Base-by-base conservation (phyloP, 2,329 filamentous ascomycete species). In the Penicillium sp. region DNA sequence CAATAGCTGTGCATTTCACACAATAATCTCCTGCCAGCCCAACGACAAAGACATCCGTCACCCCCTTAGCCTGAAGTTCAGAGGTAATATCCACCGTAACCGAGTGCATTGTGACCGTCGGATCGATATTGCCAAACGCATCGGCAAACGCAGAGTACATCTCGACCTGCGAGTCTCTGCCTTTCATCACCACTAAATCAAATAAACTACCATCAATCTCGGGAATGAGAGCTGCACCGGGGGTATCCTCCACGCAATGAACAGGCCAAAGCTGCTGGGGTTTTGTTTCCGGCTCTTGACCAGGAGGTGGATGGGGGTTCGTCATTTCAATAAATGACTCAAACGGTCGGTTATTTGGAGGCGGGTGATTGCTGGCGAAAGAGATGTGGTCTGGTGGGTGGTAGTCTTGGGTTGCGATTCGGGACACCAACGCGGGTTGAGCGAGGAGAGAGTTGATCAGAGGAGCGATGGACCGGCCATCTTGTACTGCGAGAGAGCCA, bases 71-170 rank as follows among this genome's bases (percentile, higher is more conserved):
- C 51, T 73, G 80, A 64, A 99, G 73, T 48, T 79, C 69, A 1
- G 69, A 76, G 1, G 81, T 82, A 26, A 98, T 78, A 14, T 87
- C 86, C 67, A 84, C 87, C 67, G 76, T 74, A 39, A 76, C 77
- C 31, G 72, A 73, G 29, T 61, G 60, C 29, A 63, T 63, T 16
- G 68, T 69, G 48, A 68, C 64, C 14, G 64, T 64, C 52, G 71
- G 68, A 60, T 76, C 73, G 49, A 66, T 58, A 54, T 81, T 80
- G 39, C 75, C 75, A 66, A 97, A 93, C 0, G 90, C 90, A 70
- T 93, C 90, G 59, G 88, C 88, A 68, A 99, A 98, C 0, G 89
- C 92, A 60, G 89, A 93, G 76, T 97, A 98, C 90, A 97, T 96
- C 75, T 99, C 95, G 2, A 96, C 84, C 45, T 83, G 79, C 45